Percentiles rank a stretch among this genome's conserved stretches.
Evolutionary conservation across 306 rosid species (phyloP).

Genomic region (Lathyrus sativus): DNA sequence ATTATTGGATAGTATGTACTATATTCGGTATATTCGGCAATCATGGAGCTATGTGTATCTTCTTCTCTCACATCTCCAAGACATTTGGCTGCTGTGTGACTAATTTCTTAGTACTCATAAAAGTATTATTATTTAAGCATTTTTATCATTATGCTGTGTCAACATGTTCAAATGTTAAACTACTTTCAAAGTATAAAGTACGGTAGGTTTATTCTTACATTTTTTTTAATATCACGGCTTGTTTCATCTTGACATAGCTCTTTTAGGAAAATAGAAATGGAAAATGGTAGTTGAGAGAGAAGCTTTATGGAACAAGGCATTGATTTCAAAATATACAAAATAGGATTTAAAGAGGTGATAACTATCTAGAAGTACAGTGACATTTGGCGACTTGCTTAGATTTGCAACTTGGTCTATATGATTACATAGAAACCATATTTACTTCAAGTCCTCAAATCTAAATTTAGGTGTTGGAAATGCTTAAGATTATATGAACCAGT

Average conservation of each 20-base stretch:
- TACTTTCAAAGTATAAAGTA: no score
- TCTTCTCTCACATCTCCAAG: constrained; percentile 2
- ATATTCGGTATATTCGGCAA: background rate
- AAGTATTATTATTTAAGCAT: background rate
- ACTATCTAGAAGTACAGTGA: background rate
- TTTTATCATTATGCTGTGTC: background rate
- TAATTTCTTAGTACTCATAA: background rate
- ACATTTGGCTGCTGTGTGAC: constrained; percentile 12
- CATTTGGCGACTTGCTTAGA: background rate
- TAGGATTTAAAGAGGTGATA: background rate
- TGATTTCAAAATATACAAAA: background rate
- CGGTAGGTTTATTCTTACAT: background rate
- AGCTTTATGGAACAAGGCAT: background rate
- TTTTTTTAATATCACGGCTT: background rate
- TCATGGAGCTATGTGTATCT: background rate
- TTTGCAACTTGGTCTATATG: background rate
- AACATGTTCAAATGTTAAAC: constrained; percentile 5
- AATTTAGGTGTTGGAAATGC: background rate
- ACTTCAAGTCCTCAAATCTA: background rate
- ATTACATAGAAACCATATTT: background rate
- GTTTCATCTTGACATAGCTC: background rate
- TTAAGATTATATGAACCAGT: background rate
- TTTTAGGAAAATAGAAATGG: no score
- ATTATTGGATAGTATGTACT: constrained; percentile 26
- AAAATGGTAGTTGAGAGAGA: background rate